Evolutionary conservation across 805 yeast species (phyloP), one percentile per base, ranked within the genome.

Genomic region (Saccharomycodes ludwigii): DNA sequence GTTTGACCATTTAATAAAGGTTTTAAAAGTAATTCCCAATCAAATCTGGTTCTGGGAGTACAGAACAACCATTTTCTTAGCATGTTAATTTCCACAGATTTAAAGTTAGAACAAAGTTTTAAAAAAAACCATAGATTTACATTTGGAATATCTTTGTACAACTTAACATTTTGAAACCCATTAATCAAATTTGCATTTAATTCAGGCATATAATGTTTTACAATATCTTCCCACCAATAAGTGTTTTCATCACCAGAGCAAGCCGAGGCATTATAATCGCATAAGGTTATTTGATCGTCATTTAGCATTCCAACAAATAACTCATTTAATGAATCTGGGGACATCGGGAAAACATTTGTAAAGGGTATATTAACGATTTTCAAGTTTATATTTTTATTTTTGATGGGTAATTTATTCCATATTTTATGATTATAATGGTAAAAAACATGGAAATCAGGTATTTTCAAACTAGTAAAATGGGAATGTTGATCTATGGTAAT

Each of bases 1-100:
- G 54, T 58, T 10, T 44, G 37, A 1, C 47, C 47, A 13, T 56
- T 52, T 16, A 61, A 47, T 10, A 61, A 56, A 0, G 63, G 60
- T 11, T 40, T 36, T 6, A 61, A 31, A 9, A 61, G 36, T 6
- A 45, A 29, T 26, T 52, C 60, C 66, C 65, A 61, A 34, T 61
- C 65, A 18, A 49, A 42, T 29, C 57, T 49, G 1, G 54, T 44
- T 40, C 65, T 47, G 18, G 56, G 47, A 6, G 62, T 60, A 35
- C 62, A 61, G 19, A 56, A 44, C 18, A 48, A 41, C 49, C 56
- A 58, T 32, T 49, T 54, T 35, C 56, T 51, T 21, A 60, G 34
- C 57, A 58, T 45, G 10, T 52, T 45, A 24, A 61, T 59, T 31
- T 54, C 58, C 8, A 61, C 55, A 7, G 58, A 44, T 19, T 44